Evolutionary conservation across 495 filamentous ascomycete species (phyloP), one percentile per base, ranked within the genome.

Genomic region (Amniculicola lignicola): DNA sequence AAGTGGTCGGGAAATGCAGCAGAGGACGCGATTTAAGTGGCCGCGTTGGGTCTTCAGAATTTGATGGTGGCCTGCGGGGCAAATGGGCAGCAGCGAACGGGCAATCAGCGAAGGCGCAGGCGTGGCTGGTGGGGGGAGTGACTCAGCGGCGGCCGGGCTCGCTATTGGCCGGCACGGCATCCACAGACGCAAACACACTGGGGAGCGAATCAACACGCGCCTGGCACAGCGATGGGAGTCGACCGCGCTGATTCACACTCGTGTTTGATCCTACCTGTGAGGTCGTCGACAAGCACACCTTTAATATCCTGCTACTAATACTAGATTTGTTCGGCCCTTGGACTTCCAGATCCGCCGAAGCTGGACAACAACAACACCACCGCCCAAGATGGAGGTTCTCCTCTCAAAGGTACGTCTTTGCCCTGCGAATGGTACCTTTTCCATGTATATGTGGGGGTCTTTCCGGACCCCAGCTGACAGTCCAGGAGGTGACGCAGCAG

Each of bases 301-400:
- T n/a, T n/a, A n/a, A n/a, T n/a, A n/a, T n/a, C n/a, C n/a, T n/a
- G n/a, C n/a, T n/a, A n/a, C n/a, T n/a, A n/a, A n/a, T n/a, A n/a
- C n/a, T n/a, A n/a, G n/a, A n/a, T n/a, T n/a, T n/a, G n/a, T n/a
- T n/a, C n/a, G n/a, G n/a, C n/a, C n/a, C n/a, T n/a, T n/a, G n/a
- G n/a, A n/a, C n/a, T n/a, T n/a, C n/a, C n/a, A n/a, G n/a, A n/a
- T n/a, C n/a, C n/a, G n/a, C n/a, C n/a, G n/a, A n/a, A n/a, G n/a
- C n/a, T n/a, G n/a, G n/a, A n/a, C 28, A 31, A 15, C 28, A 18
- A 7, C 49, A 4, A n/a, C 44, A 39, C 38, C 18, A 22, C 11
- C 24, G 6, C 6, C 43, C 24, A 56, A 45, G 4, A 95, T 95
- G 90, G 90, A 95, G 62, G 78, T 82, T 51, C 80, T 95, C 53